Conservation (phyloP, 1,284 basidiomycete genomes). For the Tylopilus orsonianus region DNA sequence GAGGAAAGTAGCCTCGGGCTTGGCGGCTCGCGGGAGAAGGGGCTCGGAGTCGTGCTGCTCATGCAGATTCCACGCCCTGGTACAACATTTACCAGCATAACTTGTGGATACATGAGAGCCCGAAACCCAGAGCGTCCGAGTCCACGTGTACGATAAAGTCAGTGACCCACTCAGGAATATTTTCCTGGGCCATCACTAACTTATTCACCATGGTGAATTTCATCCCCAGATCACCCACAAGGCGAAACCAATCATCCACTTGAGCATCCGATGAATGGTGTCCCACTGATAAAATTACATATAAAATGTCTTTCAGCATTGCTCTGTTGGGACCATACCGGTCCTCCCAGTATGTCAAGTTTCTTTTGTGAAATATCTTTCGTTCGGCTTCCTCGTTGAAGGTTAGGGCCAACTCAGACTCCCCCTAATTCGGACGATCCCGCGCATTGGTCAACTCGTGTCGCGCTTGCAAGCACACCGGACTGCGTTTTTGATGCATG, state of each 20-base stretch:
- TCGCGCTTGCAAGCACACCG: background rate
- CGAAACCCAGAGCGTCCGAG: background rate
- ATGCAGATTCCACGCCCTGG: background rate
- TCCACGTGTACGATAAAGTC: background rate
- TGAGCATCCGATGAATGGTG: slow-evolving; percentile 12
- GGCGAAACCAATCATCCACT: slow-evolving; percentile 15
- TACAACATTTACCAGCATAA: background rate
- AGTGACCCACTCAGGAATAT: slow-evolving; percentile 18
- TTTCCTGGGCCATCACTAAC: slow-evolving; percentile 2
- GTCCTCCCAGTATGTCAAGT: background rate
- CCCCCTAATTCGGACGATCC: background rate
- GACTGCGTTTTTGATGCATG: slow-evolving; percentile 7
- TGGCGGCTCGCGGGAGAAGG: slow-evolving; percentile 24
- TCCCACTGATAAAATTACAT: background rate
- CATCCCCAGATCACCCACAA: slow-evolving; percentile 15
- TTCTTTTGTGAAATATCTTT: background rate
- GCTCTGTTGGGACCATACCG: background rate
- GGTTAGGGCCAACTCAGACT: slow-evolving; percentile 2
- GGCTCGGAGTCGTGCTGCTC: background rate
- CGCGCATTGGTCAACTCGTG: background rate
- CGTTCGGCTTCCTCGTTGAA: background rate
- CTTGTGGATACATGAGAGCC: background rate
- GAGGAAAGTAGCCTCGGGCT: slow-evolving; percentile 17
- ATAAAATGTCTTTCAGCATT: slow-evolving; percentile 16
- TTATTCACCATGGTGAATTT: background rate